phyloP scores from a whole-genome alignment of 345 rosid genomes.

The Balakata baccata region DNA sequence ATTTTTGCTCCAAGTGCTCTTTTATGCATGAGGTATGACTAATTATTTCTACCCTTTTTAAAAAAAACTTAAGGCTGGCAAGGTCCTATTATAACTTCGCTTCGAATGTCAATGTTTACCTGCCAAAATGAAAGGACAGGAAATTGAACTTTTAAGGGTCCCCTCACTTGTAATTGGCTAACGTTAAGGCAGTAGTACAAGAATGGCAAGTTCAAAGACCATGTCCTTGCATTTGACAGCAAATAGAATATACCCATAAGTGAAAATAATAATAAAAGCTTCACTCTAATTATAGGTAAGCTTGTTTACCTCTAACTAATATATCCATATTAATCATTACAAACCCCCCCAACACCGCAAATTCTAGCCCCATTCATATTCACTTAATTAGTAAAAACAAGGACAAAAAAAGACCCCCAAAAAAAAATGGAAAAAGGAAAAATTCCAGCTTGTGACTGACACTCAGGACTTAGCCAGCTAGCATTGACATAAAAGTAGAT shows the following conservation, averaged over 20 bases:
- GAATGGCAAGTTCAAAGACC: conserved; percentile 17
- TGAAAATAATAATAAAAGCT: conserved; percentile 19
- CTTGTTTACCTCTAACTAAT: conserved; percentile 12
- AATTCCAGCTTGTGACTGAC: not conserved
- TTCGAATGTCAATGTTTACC: not conserved
- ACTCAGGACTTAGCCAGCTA: not conserved
- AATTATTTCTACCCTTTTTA: not conserved
- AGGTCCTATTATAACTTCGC: not conserved
- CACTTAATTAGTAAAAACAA: conserved; percentile 14
- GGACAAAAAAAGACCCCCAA: not conserved
- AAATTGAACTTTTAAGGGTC: not conserved
- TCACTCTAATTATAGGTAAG: conserved; percentile 22
- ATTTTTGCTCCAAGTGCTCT: not conserved
- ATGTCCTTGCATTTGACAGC: conserved; percentile 24
- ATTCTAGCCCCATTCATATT: conserved; percentile 16
- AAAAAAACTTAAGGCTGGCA: not conserved
- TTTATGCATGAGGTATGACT: not conserved
- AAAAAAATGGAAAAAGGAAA: not conserved
- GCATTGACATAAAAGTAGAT: not conserved
- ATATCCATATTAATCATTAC: conserved; percentile 12
- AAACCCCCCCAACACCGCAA: conserved; percentile 10
- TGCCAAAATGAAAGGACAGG: not conserved
- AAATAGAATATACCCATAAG: conserved; percentile 18
- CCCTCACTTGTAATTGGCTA: conserved; percentile 10
- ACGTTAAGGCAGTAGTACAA: conserved; percentile 17